Percentiles rank a stretch among this genome's conserved stretches.
Conservation (phyloP, 495 filamentous ascomycete species). For the Venustampulla echinocandica region DNA sequence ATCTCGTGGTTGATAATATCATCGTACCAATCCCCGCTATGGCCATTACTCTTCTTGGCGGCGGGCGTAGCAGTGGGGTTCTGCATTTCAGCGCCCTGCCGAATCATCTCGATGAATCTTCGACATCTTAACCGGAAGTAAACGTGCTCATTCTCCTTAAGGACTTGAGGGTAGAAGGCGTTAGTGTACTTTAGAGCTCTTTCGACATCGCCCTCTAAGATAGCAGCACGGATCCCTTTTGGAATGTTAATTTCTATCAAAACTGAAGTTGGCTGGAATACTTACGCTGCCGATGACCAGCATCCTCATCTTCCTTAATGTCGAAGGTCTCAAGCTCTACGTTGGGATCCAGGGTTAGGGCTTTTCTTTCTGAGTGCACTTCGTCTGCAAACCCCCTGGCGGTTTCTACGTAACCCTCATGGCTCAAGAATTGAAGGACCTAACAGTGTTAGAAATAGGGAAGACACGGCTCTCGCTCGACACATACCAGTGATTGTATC, state of each 20-base stretch:
- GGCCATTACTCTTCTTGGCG: slow-evolving; percentile 22
- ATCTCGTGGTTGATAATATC: slow-evolving; percentile 61
- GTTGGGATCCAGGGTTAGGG: slow-evolving; percentile 47
- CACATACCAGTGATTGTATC: slow-evolving; percentile 57
- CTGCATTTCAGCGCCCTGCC: slow-evolving; percentile 62
- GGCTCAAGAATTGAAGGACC: slow-evolving; percentile 81
- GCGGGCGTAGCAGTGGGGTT: slow-evolving; percentile 21
- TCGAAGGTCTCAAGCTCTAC: slow-evolving; percentile 53
- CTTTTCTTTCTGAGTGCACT: slow-evolving; percentile 59
- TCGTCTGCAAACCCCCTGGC: slow-evolving; percentile 83
- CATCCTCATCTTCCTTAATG: slow-evolving; percentile 79
- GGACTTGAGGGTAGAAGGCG: slow-evolving; percentile 68
- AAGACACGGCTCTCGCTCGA: slow-evolving; percentile 14
- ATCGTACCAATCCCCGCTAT: slow-evolving; percentile 27
- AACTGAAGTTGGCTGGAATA: not conserved
- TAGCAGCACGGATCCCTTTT: slow-evolving; percentile 74
- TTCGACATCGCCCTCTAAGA: slow-evolving; percentile 91
- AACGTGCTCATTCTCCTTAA: slow-evolving; percentile 78
- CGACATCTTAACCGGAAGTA: slow-evolving; percentile 85
- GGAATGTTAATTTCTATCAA: slow-evolving; percentile 1
- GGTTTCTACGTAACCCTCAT: slow-evolving; percentile 96
- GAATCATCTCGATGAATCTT: slow-evolving; percentile 95
- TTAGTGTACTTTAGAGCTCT: slow-evolving; percentile 74
- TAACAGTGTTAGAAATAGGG: slow-evolving; percentile 26
- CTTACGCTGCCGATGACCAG: slow-evolving; percentile 78